Conservation (phyloP, 2,329 filamentous ascomycete genomes). For the Teratosphaeria epicoccoides region DNA sequence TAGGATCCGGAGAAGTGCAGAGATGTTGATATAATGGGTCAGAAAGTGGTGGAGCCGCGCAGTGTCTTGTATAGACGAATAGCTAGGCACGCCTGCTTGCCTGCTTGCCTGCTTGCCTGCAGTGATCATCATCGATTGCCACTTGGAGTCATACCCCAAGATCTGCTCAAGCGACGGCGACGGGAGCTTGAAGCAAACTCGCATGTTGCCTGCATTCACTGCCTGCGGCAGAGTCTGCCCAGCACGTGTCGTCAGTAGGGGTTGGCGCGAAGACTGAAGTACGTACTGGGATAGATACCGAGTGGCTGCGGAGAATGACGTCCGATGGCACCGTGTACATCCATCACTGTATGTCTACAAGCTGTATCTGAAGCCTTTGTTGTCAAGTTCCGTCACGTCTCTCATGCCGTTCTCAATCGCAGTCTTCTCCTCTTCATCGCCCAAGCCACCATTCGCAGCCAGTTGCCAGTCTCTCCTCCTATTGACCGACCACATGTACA, state of each 20-base stretch:
- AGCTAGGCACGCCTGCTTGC: not conserved
- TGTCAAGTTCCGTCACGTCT: slow-evolving; percentile 47
- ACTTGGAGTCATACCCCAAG: not conserved
- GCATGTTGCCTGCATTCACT: no score
- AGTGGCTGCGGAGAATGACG: no score
- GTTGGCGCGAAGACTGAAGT: no score
- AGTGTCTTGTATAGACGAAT: no score
- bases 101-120: not conserved
- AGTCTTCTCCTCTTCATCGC: slow-evolving; percentile 37
- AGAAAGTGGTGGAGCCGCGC: no score
- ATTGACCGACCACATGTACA: slow-evolving; percentile 47
- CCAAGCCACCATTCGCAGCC: slow-evolving; percentile 19
- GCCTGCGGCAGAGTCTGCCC: no score
- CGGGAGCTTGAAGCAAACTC: no score
- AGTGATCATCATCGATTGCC: not conserved
- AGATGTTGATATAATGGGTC: no score
- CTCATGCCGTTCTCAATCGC: slow-evolving; percentile 47
- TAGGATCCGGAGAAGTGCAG: no score
- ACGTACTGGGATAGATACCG: no score
- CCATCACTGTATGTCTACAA: slow-evolving; percentile 24
- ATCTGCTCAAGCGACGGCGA: not conserved
- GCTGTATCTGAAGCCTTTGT: slow-evolving; percentile 44
- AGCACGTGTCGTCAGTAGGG: no score
- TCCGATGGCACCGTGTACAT: not conserved
- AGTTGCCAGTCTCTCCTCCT: slow-evolving; percentile 43